Base-by-base conservation (phyloP, 2,329 filamentous ascomycete genomes). In the Aureobasidium zeae region DNA sequence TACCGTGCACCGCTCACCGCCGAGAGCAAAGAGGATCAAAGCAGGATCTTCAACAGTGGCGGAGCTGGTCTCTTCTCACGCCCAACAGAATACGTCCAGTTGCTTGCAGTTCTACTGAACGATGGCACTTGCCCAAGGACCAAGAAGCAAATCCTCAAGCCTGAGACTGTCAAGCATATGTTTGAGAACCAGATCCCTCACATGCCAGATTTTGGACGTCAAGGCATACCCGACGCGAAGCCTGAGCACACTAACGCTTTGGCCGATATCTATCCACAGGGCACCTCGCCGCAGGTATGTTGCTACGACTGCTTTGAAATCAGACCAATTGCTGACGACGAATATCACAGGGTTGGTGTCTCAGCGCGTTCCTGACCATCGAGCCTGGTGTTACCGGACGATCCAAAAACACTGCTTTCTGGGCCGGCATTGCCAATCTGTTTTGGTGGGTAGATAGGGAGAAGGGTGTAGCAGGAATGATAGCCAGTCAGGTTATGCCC, bases 71-170 rank as follows among this genome's bases (percentile, higher is more conserved):
- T 74, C 35, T 83, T 74, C 53, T 72, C 74, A 2, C 64, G 61
- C 48, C 76, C 77, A 0, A 65, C 67, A 7, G 77, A 83, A 33
- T 83, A 80, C 52, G 66, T 67, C 45, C 70, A 75, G 48, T 68
- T 83, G 16, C 67, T 85, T 3, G 69, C 76, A 0, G 67, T 71
- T 0, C 62, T 86, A 2, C 62, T 84, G 19, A 85, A 85, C 55
- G 63, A 79, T 48, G 81, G 81, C 33, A 72, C 64, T 0, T 77
- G 71, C 24, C 74, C 80, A 0, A 65, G 52, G 0, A 83, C 76
- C 0, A 70, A 72, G 1, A 56, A 58, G 0, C 64, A 66, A 39
- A 70, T 85, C 22, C 65, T 85, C 5, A 62, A 66, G 15, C 64
- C 69, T 12, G 63, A 69, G 21, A 81, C 77, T 0, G 72, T 85